A percentile compares a stretch with the other conserved stretches of the same genome.
These are phyloP conservation scores for Cercospora beticola DNA, from an alignment of 2,329 filamentous ascomycete species.

Conservation along the genomic window DNA sequence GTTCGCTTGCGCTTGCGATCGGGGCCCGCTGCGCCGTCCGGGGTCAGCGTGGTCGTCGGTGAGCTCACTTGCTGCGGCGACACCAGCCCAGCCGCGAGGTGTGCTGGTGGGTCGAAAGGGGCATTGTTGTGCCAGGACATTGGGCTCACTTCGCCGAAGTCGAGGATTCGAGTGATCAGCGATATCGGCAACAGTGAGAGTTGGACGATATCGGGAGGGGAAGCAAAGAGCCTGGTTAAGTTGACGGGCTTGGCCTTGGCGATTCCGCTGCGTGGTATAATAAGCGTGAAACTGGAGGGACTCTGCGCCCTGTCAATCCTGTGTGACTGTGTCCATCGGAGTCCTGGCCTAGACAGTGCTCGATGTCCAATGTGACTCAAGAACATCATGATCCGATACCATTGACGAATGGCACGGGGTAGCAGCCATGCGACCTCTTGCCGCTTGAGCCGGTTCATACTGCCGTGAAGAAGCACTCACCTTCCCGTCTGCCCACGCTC, in stretches of 20 bases:
- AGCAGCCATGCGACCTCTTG: not conserved
- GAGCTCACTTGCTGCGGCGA: conserved; percentile 24
- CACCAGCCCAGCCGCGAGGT: conserved; percentile 13
- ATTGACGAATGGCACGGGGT: not conserved
- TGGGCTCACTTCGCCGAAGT: conserved; percentile 9
- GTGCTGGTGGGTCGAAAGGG: conserved; percentile 27
- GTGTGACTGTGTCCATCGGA: not conserved
- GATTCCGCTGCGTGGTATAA: not conserved
- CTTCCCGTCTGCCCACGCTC: not conserved
- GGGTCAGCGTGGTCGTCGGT: conserved; percentile 18
- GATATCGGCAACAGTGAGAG: conserved; percentile 4
- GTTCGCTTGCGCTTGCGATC: conserved; percentile 28
- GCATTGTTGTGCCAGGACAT: conserved; percentile 31
- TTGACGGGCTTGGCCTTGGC: not conserved
- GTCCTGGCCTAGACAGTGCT: not conserved
- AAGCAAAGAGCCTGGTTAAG: not conserved
- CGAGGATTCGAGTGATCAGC: conserved; percentile 6
- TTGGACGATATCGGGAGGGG: conserved; percentile 17
- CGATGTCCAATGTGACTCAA: not conserved
- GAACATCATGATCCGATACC: not conserved
- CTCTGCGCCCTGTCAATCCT: not conserved
- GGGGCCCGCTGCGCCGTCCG: conserved; percentile 13
- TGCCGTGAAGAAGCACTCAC: not conserved
- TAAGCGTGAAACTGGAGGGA: conserved; percentile 9
- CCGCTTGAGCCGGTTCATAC: not conserved